A percentile compares a stretch with the other conserved stretches of the same genome.
phyloP scores from a whole-genome alignment of 257 asterid genomes.

The Penstemon eatonii region DNA sequence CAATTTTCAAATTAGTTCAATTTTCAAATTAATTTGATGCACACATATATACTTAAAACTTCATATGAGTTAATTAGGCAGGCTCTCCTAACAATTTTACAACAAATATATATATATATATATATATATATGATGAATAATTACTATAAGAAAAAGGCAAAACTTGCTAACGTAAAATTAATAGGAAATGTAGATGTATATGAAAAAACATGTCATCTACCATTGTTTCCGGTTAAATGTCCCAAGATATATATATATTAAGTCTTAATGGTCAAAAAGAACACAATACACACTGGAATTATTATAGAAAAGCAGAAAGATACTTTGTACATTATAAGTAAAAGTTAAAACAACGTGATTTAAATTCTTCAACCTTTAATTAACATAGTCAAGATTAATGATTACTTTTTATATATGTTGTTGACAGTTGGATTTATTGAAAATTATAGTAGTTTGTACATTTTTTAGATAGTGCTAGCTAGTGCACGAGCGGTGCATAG shows the following conservation, averaged over 20 bases:
- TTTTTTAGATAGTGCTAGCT: no score
- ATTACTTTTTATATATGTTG: slow-evolving; percentile 35
- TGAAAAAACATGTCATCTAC: slow-evolving; percentile 4
- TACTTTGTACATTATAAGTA: slow-evolving; percentile 33
- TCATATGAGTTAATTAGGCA: no score
- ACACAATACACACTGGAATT: slow-evolving; percentile 25
- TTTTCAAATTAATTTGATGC: no score
- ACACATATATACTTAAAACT: no score
- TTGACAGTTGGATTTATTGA: slow-evolving; percentile 37
- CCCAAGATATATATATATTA: neutral
- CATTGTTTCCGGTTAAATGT: neutral
- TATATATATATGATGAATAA: no score
- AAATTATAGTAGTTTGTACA: neutral
- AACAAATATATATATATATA: no score
- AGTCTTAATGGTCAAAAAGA: slow-evolving; percentile 36
- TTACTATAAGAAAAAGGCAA: neutral
- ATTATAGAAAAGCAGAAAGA: slow-evolving; percentile 27
- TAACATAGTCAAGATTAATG: slow-evolving; percentile 43
- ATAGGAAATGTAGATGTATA: neutral
- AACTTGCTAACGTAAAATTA: slow-evolving; percentile 24
- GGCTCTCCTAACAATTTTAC: no score
- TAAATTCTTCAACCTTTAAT: slow-evolving; percentile 35
- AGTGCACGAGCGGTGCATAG: no score
- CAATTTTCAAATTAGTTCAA: no score
- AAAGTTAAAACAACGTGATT: slow-evolving; percentile 34